Percentiles rank a stretch among this genome's conserved stretches.
phyloP scores from a whole-genome alignment of 1,139 yeast species.

The Arxiozyma heterogenica region DNA sequence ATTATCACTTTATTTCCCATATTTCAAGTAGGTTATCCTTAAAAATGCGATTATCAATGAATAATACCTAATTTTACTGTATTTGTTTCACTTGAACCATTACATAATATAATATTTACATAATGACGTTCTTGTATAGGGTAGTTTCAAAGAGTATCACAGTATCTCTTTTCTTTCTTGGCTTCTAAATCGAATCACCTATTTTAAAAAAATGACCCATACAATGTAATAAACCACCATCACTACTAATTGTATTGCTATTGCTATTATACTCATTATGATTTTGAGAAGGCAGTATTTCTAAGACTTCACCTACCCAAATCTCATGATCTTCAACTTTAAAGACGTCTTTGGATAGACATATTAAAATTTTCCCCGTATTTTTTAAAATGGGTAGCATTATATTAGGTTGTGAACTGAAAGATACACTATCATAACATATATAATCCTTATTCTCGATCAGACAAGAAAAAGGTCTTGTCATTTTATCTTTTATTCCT shows the following conservation, averaged over 20 bases:
- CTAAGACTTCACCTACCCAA: conserved; percentile 67
- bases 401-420: conserved; percentile 19
- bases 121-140: background rate
- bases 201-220: conserved; percentile 51
- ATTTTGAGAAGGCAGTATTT: conserved; percentile 35
- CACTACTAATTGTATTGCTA: background rate
- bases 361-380: conserved; percentile 57
- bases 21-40: too few species aligned
- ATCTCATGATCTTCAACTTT: conserved; percentile 74
- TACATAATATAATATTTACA: background rate
- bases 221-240: conserved; percentile 59
- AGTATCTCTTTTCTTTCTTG: background rate
- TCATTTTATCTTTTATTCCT: conserved; percentile 36
- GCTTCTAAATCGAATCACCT: conserved; percentile 31
- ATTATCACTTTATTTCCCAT: too few species aligned
- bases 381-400: conserved; percentile 45
- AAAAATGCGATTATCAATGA: too few species aligned
- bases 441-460: conserved; percentile 26
- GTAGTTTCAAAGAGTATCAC: background rate
- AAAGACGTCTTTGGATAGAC: conserved; percentile 47
- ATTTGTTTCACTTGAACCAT: background rate
- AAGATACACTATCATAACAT: conserved; percentile 23
- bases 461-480: conserved; percentile 39
- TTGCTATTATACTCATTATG: conserved; percentile 8
- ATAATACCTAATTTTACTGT: background rate